Conservation (phyloP, 2,329 filamentous ascomycete species). For the Trichoderma harzianum region DNA sequence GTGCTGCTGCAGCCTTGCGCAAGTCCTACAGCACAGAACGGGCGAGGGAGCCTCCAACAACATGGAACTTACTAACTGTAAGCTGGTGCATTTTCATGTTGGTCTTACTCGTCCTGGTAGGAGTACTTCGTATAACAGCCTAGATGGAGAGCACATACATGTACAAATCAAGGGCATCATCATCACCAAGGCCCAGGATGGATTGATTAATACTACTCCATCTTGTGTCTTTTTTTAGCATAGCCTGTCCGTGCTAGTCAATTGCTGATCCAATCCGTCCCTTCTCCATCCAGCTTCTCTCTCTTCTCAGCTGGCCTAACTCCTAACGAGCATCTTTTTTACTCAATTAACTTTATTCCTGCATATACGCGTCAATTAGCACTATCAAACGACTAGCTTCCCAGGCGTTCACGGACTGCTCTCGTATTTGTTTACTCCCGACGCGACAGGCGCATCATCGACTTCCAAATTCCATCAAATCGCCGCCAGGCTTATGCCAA, state of each 20-base stretch:
- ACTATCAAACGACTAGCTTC: neutral
- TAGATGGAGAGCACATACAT: neutral
- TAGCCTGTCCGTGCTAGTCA: neutral
- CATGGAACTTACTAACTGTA: too few species aligned
- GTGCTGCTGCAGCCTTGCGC: neutral
- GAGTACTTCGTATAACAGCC: neutral
- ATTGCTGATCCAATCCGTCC: neutral
- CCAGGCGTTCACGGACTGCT: neutral
- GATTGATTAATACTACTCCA: neutral
- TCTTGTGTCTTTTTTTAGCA: constrained; percentile 3
- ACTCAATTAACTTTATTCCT: neutral
- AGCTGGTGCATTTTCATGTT: too few species aligned
- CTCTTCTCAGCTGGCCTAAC: neutral
- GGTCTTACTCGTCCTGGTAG: neutral
- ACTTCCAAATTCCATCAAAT: neutral
- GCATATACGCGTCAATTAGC: constrained; percentile 10
- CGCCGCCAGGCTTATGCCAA: constrained; percentile 7
- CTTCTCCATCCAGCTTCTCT: neutral
- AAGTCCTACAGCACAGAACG: neutral
- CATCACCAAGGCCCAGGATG: neutral
- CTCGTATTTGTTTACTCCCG: constrained; percentile 6
- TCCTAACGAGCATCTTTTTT: neutral
- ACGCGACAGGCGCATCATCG: neutral
- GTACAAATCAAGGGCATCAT: neutral
- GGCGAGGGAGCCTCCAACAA: too few species aligned